These are phyloP conservation scores for Colletotrichum orbiculare DNA, from an alignment of 2,329 filamentous ascomycete species.

Conservation along the genomic window DNA sequence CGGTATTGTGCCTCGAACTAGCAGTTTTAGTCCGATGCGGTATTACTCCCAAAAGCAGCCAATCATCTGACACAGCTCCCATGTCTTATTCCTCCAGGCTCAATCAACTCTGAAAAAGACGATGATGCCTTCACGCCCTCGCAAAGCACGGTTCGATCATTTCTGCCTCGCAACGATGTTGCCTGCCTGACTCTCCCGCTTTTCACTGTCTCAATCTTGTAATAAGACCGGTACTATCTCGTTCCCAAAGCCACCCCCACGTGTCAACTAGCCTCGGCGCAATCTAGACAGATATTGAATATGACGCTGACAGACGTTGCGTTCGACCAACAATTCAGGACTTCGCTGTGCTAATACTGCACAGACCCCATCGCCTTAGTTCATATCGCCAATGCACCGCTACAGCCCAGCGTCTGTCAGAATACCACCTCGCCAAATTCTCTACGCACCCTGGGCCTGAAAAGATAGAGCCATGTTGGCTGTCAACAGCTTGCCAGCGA, in stretches of 20 bases:
- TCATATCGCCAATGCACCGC: constrained; percentile 18
- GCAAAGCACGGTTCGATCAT: constrained; percentile 3
- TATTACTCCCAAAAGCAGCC: constrained; percentile 22
- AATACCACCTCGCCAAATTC: constrained; percentile 23
- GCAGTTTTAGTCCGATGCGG: constrained; percentile 23
- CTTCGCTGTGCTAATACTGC: background rate
- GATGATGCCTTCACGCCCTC: constrained; percentile 1
- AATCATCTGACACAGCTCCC: constrained; percentile 7
- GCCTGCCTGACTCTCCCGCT: background rate
- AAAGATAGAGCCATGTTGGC: constrained; percentile 15
- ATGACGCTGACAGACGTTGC: constrained; percentile 25
- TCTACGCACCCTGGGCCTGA: constrained; percentile 15
- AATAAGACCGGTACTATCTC: constrained; percentile 1
- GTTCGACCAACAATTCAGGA: constrained; percentile 19
- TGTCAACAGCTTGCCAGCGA: constrained; percentile 1
- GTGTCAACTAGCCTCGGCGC: background rate
- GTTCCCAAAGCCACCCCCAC: background rate
- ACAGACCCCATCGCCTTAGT: constrained; percentile 15
- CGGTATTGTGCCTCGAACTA: constrained; percentile 27
- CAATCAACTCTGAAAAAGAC: background rate
- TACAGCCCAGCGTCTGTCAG: constrained; percentile 17
- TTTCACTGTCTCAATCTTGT: constrained; percentile 4
- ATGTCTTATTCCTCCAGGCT: no score
- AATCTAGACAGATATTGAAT: constrained; percentile 5
- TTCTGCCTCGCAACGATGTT: background rate